Base-by-base conservation (phyloP, 352 stramenopile genomes). In the Pythium pyrilobum region DNA sequence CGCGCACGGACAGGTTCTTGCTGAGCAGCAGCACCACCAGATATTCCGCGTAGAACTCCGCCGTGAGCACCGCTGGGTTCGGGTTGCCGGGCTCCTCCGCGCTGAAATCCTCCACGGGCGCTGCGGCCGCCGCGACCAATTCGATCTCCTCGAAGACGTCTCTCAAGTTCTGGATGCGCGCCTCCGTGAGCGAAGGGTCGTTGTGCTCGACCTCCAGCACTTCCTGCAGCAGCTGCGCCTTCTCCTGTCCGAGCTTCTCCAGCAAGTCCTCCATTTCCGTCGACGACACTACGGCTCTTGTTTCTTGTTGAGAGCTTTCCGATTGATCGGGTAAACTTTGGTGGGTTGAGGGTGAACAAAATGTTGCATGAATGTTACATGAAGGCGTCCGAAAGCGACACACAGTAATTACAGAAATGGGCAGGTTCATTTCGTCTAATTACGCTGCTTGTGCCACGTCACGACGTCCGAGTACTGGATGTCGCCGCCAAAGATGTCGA, bases 401-500 rank as follows among this genome's bases (percentile, higher is more conserved):
- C n/a, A n/a, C n/a, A n/a, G 18, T 45, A 20, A 55, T 52, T 42
- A 51, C 44, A 44, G 21, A 55, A 51, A 40, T 55, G 38, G 45
- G 42, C 53, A 23, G 0, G 8, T 10, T 33, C 1, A 9, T 23
- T 54, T 50, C 16, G 24, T 39, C 40, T 56, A 64, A 43, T 64
- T 64, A 53, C 41, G 43, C 23, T 50, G 29, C 34, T 65, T 56
- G 48, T 97, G 84, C 94, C 93, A 98, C 33, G 66, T 70, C 20
- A 98, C 86, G 20, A 98, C 95, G 40, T 97, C 89, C 10, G 89
- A 75, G 66, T 98, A 99, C 33, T 66, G 64, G 44, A 99, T 89
- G 52, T 95, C 74, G 34, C 96, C 96, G 39, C 96, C 96, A 67
- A 99, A 99, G 51, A 97, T 97, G 79, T 98, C 95, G 31, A 99